These are phyloP conservation scores for Corrigiola litoralis DNA, from an alignment of 179 eudicot species.

Conservation along the genomic window DNA sequence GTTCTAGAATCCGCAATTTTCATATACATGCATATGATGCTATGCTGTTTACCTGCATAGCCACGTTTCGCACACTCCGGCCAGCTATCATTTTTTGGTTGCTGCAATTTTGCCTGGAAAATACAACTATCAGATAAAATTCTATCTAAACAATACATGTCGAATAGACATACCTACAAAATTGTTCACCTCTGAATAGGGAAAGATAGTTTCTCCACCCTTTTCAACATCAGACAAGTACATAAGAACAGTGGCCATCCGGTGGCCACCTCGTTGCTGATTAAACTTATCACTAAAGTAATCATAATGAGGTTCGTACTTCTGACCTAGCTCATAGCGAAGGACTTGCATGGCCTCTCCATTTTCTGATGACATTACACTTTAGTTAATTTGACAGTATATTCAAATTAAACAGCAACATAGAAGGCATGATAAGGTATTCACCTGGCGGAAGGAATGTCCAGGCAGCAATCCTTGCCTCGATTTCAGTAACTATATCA, in stretches of 20 bases:
- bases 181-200: slow-evolving; percentile 49
- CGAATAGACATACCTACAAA: background rate
- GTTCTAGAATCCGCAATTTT: too few species aligned
- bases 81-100: slow-evolving; percentile 55
- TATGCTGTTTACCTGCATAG: slow-evolving; percentile 55
- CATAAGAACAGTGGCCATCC: slow-evolving; percentile 91
- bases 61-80: slow-evolving; percentile 85
- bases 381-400: slow-evolving; percentile 8
- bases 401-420: background rate
- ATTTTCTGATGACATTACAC: slow-evolving; percentile 49
- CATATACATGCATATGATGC: background rate
- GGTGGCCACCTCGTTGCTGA: slow-evolving; percentile 76
- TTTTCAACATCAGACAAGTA: slow-evolving; percentile 61
- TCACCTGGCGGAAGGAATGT: slow-evolving; percentile 84
- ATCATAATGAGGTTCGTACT: slow-evolving; percentile 93
- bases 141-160: background rate
- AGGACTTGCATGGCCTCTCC: slow-evolving; percentile 87
- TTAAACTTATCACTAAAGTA: slow-evolving; percentile 72
- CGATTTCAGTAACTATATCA: slow-evolving; percentile 58
- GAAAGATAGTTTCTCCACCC: slow-evolving; percentile 85
- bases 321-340: slow-evolving; percentile 81
- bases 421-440: background rate
- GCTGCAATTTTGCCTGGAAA: slow-evolving; percentile 43
- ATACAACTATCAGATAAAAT: slow-evolving; percentile 3
- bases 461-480: slow-evolving; percentile 83